A percentile compares a stretch with the other conserved stretches of the same genome.
phyloP scores from a whole-genome alignment of 2,329 filamentous ascomycete species.

The Epichloe brachyelytri region DNA sequence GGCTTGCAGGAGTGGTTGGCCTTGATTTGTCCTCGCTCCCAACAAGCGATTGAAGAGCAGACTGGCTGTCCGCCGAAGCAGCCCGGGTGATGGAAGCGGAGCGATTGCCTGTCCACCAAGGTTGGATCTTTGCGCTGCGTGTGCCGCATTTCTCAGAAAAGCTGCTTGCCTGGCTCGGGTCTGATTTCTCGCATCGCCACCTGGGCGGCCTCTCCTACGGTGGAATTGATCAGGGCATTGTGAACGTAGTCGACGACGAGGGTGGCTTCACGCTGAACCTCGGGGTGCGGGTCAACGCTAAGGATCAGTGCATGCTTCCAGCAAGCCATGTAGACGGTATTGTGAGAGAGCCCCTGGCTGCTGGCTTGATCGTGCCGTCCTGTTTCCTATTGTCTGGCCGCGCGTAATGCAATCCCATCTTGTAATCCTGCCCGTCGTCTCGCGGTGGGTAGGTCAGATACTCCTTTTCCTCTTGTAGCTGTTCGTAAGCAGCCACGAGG shows the following conservation, averaged over 20 bases:
- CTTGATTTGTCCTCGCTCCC: constrained; percentile 32
- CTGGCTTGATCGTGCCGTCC: constrained; percentile 44
- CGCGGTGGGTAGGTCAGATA: constrained; percentile 44
- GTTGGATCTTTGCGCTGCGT: constrained; percentile 30
- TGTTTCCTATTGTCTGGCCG: constrained; percentile 40
- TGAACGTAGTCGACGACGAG: constrained; percentile 82
- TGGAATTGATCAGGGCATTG: constrained; percentile 62
- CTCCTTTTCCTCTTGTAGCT: constrained; percentile 71
- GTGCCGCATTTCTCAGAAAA: constrained; percentile 27
- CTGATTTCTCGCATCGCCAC: constrained; percentile 62
- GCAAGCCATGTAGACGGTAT: constrained; percentile 82
- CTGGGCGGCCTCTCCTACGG: constrained; percentile 58
- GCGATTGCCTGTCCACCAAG: constrained; percentile 25
- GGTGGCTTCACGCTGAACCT: constrained; percentile 75
- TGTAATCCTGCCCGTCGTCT: constrained; percentile 44
- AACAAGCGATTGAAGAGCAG: constrained; percentile 48
- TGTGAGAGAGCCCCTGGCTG: constrained; percentile 55
- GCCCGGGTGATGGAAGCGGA: constrained; percentile 41
- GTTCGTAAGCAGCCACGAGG: constrained; percentile 81
- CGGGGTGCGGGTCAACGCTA: constrained; percentile 87
- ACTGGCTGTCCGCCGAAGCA: constrained; percentile 52
- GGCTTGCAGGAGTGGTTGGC: constrained; percentile 19
- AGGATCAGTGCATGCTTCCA: constrained; percentile 90
- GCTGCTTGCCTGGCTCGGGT: constrained; percentile 34
- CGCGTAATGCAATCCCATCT: constrained; percentile 50